These are phyloP conservation scores for Triticum timopheevii DNA, from an alignment of 176 grass and related monocot genomes.

Conservation along the genomic window DNA sequence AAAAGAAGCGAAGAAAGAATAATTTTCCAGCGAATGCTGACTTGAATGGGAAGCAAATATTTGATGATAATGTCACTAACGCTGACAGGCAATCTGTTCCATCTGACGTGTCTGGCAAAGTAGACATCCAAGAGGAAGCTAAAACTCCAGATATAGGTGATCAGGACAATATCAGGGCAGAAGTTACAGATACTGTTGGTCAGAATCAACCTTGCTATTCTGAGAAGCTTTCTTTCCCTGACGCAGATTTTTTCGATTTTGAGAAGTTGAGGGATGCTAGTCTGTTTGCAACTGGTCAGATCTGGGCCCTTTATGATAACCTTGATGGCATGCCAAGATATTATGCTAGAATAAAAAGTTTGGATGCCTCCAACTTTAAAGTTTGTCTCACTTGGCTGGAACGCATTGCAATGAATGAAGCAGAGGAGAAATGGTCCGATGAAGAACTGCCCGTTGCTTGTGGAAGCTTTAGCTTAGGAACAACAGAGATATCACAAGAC, in stretches of 20 bases:
- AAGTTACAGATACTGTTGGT: slow-evolving; percentile 34
- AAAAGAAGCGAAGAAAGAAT: slow-evolving; percentile 40
- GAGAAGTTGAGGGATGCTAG: slow-evolving; percentile 61
- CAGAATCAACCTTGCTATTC: slow-evolving; percentile 26
- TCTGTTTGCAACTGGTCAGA: slow-evolving; percentile 66
- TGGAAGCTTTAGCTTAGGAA: slow-evolving; percentile 62
- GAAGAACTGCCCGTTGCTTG: slow-evolving; percentile 80
- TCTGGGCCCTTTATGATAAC: slow-evolving; percentile 89
- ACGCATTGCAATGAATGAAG: slow-evolving; percentile 33
- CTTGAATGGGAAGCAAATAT: slow-evolving; percentile 16
- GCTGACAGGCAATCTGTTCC: slow-evolving; percentile 21
- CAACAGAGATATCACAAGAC: slow-evolving; percentile 50
- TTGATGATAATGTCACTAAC: slow-evolving; percentile 14
- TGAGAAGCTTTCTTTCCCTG: slow-evolving; percentile 46
- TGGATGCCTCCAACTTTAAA: slow-evolving; percentile 56
- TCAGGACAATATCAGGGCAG: slow-evolving; percentile 24
- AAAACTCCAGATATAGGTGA: slow-evolving; percentile 32
- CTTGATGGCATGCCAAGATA: slow-evolving; percentile 90
- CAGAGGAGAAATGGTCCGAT: slow-evolving; percentile 53
- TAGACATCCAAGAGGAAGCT: slow-evolving; percentile 24
- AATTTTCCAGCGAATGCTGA: slow-evolving; percentile 28
- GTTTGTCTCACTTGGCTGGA: slow-evolving; percentile 73
- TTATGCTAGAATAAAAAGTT: slow-evolving; percentile 71
- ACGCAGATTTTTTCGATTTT: slow-evolving; percentile 88
- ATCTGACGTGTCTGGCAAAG: slow-evolving; percentile 33